Evolutionary conservation across 768 basidiomycete species (phyloP).

Genomic region (Pleurotus djamor): DNA sequence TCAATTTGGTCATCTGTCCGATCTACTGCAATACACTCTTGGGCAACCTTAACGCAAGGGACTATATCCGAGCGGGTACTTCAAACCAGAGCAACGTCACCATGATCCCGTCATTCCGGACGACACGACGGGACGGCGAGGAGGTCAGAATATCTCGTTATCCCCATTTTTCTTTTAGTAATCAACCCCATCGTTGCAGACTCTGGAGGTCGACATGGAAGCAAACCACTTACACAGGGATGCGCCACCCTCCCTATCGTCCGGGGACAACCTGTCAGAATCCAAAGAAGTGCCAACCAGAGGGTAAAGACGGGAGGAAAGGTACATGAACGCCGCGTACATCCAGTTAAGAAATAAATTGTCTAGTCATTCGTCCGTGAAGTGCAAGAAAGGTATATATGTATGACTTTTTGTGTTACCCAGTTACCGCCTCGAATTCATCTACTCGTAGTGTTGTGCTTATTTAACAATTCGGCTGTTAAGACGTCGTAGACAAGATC

Average conservation of each 20-base stretch:
- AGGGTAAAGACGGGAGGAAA: too few species aligned
- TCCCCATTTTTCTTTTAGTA: neutral
- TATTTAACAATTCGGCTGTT: slow-evolving; percentile 17
- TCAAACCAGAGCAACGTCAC: neutral
- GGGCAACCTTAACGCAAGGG: slow-evolving; percentile 2
- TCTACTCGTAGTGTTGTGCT: neutral
- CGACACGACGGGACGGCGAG: neutral
- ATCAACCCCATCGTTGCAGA: neutral
- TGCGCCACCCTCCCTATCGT: neutral
- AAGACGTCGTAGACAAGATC: slow-evolving; percentile 64
- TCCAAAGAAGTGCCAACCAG: neutral
- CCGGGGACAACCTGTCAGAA: neutral
- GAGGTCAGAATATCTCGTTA: neutral
- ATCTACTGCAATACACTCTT: slow-evolving; percentile 7
- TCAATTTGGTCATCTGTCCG: slow-evolving; percentile 5
- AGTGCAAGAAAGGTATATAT: neutral
- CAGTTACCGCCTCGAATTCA: neutral
- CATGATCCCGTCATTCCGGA: slow-evolving; percentile 2
- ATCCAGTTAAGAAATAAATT: neutral
- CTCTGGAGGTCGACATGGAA: neutral
- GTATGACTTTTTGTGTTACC: neutral
- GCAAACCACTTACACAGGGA: neutral
- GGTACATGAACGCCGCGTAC: too few species aligned
- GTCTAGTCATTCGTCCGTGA: neutral
- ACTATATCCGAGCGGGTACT: slow-evolving; percentile 1